A percentile compares a stretch with the other conserved stretches of the same genome.
These are phyloP conservation scores for Lindgomyces ingoldianus DNA, from an alignment of 495 filamentous ascomycete genomes.

Conservation along the genomic window DNA sequence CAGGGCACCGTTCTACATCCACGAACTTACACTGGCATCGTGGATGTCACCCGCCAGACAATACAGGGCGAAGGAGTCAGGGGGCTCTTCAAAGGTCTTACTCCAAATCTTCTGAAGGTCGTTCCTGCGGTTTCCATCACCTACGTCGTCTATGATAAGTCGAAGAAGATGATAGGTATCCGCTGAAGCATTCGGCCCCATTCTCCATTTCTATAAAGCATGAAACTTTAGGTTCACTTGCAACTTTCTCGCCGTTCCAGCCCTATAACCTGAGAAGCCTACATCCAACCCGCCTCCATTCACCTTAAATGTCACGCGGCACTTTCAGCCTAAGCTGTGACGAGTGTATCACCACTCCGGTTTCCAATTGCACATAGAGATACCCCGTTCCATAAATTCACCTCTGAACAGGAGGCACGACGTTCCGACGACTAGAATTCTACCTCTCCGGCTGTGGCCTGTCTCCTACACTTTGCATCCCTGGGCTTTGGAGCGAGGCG, in stretches of 20 bases:
- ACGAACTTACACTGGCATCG: slow-evolving; percentile 82
- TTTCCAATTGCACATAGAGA: neutral
- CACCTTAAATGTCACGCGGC: neutral
- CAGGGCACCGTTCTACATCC: slow-evolving; percentile 93
- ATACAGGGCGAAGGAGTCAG: slow-evolving; percentile 77
- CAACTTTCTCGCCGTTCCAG: no score
- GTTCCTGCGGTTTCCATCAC: slow-evolving; percentile 94
- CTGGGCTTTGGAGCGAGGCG: neutral
- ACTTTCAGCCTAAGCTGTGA: neutral
- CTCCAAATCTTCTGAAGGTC: slow-evolving; percentile 95
- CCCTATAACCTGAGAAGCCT: neutral
- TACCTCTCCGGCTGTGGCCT: no score
- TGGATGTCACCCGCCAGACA: slow-evolving; percentile 82
- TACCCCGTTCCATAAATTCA: no score
- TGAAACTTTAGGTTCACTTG: no score
- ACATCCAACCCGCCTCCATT: no score
- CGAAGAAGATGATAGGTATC: slow-evolving; percentile 75
- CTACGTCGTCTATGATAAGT: slow-evolving; percentile 96
- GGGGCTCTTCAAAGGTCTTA: slow-evolving; percentile 92
- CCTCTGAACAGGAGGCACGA: neutral
- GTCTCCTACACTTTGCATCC: no score
- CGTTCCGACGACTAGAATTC: neutral
- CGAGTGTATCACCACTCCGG: neutral
- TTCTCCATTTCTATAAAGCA: no score
- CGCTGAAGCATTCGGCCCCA: no score